These are phyloP conservation scores for Gleditsia sinensis DNA, from an alignment of 306 rosid genomes.

Conservation along the genomic window DNA sequence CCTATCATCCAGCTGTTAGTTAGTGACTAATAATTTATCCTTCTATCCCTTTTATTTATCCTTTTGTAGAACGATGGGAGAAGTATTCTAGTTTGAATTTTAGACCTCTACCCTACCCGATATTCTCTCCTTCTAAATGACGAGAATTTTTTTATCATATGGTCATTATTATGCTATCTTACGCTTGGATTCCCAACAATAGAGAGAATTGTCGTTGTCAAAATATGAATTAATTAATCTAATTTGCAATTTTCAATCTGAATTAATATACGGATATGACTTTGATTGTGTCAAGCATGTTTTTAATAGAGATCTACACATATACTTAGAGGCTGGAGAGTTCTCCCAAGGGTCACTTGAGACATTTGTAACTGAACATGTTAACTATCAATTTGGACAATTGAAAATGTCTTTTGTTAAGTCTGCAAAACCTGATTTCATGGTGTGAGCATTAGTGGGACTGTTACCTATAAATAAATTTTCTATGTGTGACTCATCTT, in stretches of 20 bases:
- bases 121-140: not conserved
- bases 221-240: too few species aligned
- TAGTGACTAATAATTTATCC: too few species aligned
- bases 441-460: too few species aligned
- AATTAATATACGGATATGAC: not conserved
- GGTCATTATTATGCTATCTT: not conserved
- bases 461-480: conserved; percentile 23
- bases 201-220: not conserved
- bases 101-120: not conserved
- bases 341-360: not conserved
- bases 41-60: too few species aligned
- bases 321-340: not conserved
- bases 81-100: not conserved
- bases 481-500: conserved; percentile 3
- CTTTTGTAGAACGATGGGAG: not conserved
- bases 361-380: conserved; percentile 14
- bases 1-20: not conserved
- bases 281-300: not conserved
- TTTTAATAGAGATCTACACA: not conserved
- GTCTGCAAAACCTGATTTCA: not conserved
- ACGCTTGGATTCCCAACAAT: too few species aligned
- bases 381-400: not conserved
- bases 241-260: too few species aligned
- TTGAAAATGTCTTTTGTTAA: conserved; percentile 15
- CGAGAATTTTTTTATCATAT: not conserved